These are phyloP conservation scores for Nothophytophthora sp. DNA, from an alignment of 352 stramenopile species.

Conservation along the genomic window DNA sequence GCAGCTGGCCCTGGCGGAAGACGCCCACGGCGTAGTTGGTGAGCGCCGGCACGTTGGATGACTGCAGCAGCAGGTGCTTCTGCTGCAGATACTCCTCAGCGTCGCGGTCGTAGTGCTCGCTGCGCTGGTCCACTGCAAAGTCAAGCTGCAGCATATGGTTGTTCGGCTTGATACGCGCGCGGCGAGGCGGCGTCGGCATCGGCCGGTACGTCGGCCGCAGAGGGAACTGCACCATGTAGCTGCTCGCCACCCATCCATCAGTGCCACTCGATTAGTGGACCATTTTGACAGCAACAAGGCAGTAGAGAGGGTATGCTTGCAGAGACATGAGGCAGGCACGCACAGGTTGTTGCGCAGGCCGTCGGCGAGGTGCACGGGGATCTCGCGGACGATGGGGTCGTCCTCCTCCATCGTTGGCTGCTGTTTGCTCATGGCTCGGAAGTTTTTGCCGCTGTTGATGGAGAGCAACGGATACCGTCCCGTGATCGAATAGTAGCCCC, in stretches of 20 bases:
- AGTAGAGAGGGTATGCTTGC: neutral
- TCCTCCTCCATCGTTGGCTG: slow-evolving; percentile 40
- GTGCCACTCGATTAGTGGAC: too few species aligned
- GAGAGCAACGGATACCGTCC: slow-evolving; percentile 14
- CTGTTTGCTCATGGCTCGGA: slow-evolving; percentile 9
- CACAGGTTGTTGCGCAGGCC: slow-evolving; percentile 70
- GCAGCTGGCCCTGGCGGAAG: slow-evolving; percentile 80
- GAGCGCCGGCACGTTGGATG: slow-evolving; percentile 56
- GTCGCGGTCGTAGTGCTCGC: slow-evolving; percentile 75
- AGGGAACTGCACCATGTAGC: slow-evolving; percentile 81
- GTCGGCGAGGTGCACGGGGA: slow-evolving; percentile 81
- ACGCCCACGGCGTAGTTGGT: slow-evolving; percentile 82
- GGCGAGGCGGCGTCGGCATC: slow-evolving; percentile 58
- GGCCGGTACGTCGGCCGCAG: slow-evolving; percentile 76
- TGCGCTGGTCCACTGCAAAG: slow-evolving; percentile 71
- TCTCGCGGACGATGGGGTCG: slow-evolving; percentile 82
- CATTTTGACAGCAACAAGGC: slow-evolving; percentile 1
- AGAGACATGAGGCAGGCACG: slow-evolving; percentile 9
- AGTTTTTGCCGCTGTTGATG: neutral
- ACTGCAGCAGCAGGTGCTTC: slow-evolving; percentile 68
- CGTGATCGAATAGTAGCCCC: too few species aligned
- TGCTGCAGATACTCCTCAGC: slow-evolving; percentile 84
- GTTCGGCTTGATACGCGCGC: slow-evolving; percentile 68
- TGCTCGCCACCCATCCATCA: slow-evolving; percentile 9
- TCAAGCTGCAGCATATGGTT: slow-evolving; percentile 83